Evolutionary conservation across 768 basidiomycete species (phyloP), one percentile per base, ranked within the genome.

Genomic region (Leccinum sublutescens): DNA sequence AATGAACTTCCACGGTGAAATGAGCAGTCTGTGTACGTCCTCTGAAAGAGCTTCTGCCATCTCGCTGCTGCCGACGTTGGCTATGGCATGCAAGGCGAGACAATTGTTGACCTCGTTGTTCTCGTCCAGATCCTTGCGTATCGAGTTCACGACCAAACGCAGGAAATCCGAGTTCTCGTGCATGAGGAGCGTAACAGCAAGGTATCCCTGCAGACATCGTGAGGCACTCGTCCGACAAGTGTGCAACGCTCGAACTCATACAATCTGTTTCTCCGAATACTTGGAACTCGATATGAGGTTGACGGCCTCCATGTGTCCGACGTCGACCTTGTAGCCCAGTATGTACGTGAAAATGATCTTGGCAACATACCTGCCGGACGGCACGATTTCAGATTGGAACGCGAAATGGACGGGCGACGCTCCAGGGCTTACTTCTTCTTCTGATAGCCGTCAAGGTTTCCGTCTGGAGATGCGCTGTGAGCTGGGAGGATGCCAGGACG

Each of bases 331-430:
- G 80, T 99, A 99, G 47, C 97, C 97, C 60, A 99, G 80, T 67
- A 99, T 99, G 70, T 98, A 98, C 6, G 97, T 98, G 79, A 98
- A 99, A 61, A 98, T 90, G 67, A 99, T 95, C 79, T 99, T 98
- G 58, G 95, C 92, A 47, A 98, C 93, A 82, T 97, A 98, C 86
- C 91, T 92, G 57, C 52, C 21, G 48, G 61, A 47, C 21, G 48
- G 49, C 43, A 23, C 38, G 29, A 23, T 36, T 68, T 67, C 51
- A 71, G 63, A 60, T 48, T 51, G 62, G 21, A 60, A 36, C 57
- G 52, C 57, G 52, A 36, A 52, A 55, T 36, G 36, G 38, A 64
- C 55, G 61, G 40, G 59, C 54, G 54, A 55, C 49, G 52, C 27
- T 52, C 57, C 53, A 34, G n/a, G 25, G 70, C 82, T 74, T 67